A percentile compares a stretch with the other conserved stretches of the same genome.
Evolutionary conservation across 345 rosid species (phyloP).

Genomic region (Populus davidiana): DNA sequence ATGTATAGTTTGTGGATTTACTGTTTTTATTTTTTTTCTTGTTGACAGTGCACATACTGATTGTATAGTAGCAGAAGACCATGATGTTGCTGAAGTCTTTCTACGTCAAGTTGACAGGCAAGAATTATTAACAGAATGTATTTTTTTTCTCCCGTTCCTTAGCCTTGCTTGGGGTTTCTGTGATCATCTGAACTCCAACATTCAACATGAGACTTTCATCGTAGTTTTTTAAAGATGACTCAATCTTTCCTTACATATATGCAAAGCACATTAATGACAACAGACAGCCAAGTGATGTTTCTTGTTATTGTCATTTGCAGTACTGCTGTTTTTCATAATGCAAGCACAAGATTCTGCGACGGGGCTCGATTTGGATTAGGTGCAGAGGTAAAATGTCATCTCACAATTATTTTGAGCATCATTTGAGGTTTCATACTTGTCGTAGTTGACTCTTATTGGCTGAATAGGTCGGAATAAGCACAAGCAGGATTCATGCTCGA

Average conservation of each 20-base stretch:
- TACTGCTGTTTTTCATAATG: conserved; percentile 98
- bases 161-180: not conserved
- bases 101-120: conserved; percentile 86
- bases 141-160: not conserved
- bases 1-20: not conserved
- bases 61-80: conserved; percentile 78
- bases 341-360: conserved; percentile 94
- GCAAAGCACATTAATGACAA: not conserved
- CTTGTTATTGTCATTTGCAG: conserved; percentile 38
- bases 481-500: conserved; percentile 96
- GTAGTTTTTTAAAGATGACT: not conserved
- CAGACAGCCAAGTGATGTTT: not conserved
- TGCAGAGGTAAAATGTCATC: conserved; percentile 70
- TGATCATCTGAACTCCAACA: not conserved
- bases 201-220: not conserved
- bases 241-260: not conserved
- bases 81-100: conserved; percentile 68
- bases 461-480: conserved; percentile 88
- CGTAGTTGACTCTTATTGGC: conserved; percentile 5
- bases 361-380: conserved; percentile 98
- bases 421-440: conserved; percentile 5
- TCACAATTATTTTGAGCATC: not conserved
- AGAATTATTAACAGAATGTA: not conserved
- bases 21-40: not conserved
- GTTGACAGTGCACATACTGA: conserved; percentile 88